Evolutionary conservation across 2,329 filamentous ascomycete genomes (phyloP), one percentile per base, ranked within the genome.

Genomic region (Hypocrella siamensis): DNA sequence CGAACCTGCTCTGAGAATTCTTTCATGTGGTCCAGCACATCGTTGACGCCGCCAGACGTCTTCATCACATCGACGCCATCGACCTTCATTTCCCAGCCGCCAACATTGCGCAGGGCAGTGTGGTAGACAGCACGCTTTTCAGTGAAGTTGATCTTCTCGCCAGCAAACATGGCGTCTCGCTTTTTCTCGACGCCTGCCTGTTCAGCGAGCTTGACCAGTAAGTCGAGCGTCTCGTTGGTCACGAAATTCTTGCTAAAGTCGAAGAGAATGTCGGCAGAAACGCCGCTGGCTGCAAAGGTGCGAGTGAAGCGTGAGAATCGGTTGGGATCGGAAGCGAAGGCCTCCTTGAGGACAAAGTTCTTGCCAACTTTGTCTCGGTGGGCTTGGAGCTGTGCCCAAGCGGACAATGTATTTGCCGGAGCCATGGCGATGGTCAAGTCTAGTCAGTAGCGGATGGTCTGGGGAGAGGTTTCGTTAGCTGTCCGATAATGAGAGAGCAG

Each of bases 191-290:
- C 60, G 44, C 79, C 78, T 42, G 88, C 85, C 63, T 96, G 81
- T 60, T 86, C 78, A 40, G 90, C 90, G 18, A 98, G 75, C 65
- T 93, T 78, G 47, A 92, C 68, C 33, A 98, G 72, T 31, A 93
- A 70, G 42, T 79, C 68, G 31, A 96, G 66, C 4, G 88, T 96
- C 61, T 96, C 86, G 45, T 93, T 82, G 39, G 80, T 90, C 48
- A 96, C 58, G 59, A 98, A 86, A 73, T 98, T 98, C 75, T 98
- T 98, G 66, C 80, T 90, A 64, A 93, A 98, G 61, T 98, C 90
- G 60, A 96, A 98, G 41, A 98, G 73, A 49, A 92, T 90, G 42
- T 94, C 84, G 45, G 75, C 77, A 49, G 92, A 82, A 44, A 80
- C 77, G 32, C 70, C 86, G 19, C 75, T 65, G 59, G 92, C 85